phyloP scores from a whole-genome alignment of 2,329 filamentous ascomycete genomes.

The Penicillium sp. region DNA sequence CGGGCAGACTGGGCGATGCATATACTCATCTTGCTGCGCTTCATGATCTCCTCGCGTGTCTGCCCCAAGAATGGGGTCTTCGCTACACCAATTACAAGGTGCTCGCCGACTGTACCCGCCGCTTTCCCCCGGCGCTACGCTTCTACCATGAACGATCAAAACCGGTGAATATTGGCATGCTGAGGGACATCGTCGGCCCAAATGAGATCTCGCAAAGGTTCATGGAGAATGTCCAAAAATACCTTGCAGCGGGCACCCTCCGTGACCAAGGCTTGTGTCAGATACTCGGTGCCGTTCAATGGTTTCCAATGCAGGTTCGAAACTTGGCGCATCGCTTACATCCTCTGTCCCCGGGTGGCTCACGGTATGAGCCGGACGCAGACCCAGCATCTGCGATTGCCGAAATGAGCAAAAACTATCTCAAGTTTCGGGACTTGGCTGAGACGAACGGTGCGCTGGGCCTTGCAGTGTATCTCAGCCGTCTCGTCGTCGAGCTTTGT shows the following conservation, averaged over 20 bases:
- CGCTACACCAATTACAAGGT: constrained; percentile 21
- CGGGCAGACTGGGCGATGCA: constrained; percentile 18
- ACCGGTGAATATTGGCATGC: constrained; percentile 12
- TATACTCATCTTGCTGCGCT: constrained; percentile 13
- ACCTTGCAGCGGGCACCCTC: constrained; percentile 3
- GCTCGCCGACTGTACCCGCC: constrained; percentile 20
- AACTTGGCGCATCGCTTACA: constrained; percentile 11
- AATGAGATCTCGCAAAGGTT: constrained; percentile 12
- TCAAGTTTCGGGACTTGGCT: constrained; percentile 9
- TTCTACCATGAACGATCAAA: constrained; percentile 23
- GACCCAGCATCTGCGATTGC: constrained; percentile 2
- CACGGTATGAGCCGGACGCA: neutral
- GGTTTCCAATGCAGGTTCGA: constrained; percentile 4
- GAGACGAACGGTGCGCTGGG: constrained; percentile 5
- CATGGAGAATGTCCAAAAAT: constrained; percentile 12
- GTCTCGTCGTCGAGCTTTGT: constrained; percentile 19
- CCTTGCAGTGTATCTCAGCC: constrained; percentile 12
- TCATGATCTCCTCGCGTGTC: constrained; percentile 10
- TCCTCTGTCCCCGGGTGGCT: constrained; percentile 6
- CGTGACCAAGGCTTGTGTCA: constrained; percentile 12
- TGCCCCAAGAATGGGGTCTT: constrained; percentile 24
- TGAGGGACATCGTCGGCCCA: constrained; percentile 15
- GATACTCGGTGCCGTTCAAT: constrained; percentile 4
- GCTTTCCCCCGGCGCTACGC: constrained; percentile 20
- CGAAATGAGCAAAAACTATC: neutral